phyloP scores from a whole-genome alignment of 176 grass and related monocot genomes.

The Lolium multiflorum region DNA sequence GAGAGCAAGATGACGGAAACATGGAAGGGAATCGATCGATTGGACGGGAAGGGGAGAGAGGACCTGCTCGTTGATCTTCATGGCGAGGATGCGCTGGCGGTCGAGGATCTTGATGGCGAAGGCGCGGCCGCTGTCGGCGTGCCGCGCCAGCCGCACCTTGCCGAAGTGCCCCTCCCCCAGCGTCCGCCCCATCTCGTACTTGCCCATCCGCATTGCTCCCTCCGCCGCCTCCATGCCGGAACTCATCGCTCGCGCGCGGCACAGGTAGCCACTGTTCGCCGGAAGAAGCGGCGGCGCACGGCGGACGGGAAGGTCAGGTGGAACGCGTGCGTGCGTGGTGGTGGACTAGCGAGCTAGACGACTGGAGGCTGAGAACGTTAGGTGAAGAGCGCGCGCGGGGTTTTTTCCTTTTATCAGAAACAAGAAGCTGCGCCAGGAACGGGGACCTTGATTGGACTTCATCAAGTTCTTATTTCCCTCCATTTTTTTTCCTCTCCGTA shows the following conservation, averaged over 20 bases:
- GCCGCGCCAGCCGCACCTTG: slow-evolving; percentile 75
- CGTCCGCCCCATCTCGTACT: slow-evolving; percentile 86
- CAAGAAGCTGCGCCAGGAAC: too few species aligned
- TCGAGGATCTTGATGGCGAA: slow-evolving; percentile 99
- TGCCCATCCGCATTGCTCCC: slow-evolving; percentile 63
- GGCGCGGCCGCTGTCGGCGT: slow-evolving; percentile 56
- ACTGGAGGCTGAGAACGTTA: slow-evolving; percentile 32
- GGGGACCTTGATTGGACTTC: background rate
- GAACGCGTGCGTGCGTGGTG: background rate
- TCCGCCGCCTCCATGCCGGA: background rate
- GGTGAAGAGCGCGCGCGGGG: slow-evolving; percentile 31
- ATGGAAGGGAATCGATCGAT: background rate
- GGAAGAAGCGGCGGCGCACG: background rate
- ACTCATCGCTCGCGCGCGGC: too few species aligned
- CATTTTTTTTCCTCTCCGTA: background rate
- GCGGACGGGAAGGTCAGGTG: background rate
- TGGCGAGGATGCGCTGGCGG: slow-evolving; percentile 74
- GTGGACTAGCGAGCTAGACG: background rate
- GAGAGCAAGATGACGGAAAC: background rate
- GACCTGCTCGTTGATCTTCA: slow-evolving; percentile 87
- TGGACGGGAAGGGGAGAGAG: background rate
- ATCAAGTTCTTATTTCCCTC: background rate
- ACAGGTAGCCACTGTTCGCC: too few species aligned
- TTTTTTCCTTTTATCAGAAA: too few species aligned
- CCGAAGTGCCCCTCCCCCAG: slow-evolving; percentile 90